Evolutionary conservation across 2,329 filamentous ascomycete species (phyloP), one percentile per base, ranked within the genome.

Genomic region (Immersiporthe knoxdaviesiana): DNA sequence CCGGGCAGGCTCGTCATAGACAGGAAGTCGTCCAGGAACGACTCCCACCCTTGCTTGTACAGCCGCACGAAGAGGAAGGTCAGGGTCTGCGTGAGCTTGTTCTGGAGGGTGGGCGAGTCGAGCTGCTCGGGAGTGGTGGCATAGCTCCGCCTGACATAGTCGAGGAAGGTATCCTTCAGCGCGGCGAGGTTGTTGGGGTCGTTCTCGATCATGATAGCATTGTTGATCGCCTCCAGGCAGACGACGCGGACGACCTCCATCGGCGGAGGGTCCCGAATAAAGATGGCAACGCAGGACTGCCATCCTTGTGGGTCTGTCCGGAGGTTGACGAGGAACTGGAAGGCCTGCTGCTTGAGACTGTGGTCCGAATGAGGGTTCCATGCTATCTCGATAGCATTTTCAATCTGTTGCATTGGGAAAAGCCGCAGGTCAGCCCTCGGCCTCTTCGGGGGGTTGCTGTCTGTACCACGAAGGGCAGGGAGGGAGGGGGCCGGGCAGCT

Each of bases 1-100:
- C 88, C 86, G 32, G 87, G 83, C 37, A 85, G 81, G 70, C 87
- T 87, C 8, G 94, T 93, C 73, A 99, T 81, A 69, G 87, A 86
- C 71, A 96, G 84, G 74, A 98, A 92, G 78, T 99, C 96, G 76
- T 97, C 92, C 78, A 99, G 90, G 80, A 97, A 98, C 70, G 84
- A 88, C 75, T 92, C 88, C 96, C 96, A 99, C 50, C 92, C 91
- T 66, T 91, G 88, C 66, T 89, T 89, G 79, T 99, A 99, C 67
- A 97, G 85, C 16, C 90, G 89, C 47, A 93, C 91, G 79, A 99
- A 99, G 64, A 99, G 89, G 77, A 93, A 96, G 12, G 96, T 99
- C 75, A 99, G 83, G 16, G 94, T 97, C 82, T 99, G 96, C 60
- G 95, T 94, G 74, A 99, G 88, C 82, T 99, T 99, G 83, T 98